These are phyloP conservation scores for Brassica nigra DNA, from an alignment of 345 rosid genomes.

Conservation along the genomic window DNA sequence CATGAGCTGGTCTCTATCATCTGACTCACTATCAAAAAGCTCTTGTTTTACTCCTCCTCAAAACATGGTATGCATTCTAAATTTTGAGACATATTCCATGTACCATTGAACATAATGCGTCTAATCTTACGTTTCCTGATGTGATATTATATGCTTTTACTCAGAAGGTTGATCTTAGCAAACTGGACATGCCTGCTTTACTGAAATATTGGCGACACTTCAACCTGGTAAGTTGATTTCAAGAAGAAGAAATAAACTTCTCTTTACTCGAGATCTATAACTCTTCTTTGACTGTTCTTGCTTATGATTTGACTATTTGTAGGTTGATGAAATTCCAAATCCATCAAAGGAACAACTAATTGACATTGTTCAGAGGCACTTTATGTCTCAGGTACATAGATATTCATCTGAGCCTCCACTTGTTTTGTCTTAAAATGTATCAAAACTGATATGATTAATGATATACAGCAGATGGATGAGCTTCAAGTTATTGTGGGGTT, in stretches of 20 bases:
- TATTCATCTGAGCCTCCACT: not conserved
- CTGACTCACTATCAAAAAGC: constrained; percentile 66
- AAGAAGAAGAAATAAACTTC: not conserved
- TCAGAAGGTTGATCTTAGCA: constrained; percentile 89
- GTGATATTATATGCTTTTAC: not conserved
- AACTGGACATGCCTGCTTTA: constrained; percentile 84
- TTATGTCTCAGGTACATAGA: constrained; percentile 83
- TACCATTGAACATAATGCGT: too few species aligned
- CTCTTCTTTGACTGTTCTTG: not conserved
- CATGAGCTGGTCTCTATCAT: constrained; percentile 61
- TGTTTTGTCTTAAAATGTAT: not conserved
- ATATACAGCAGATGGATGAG: constrained; percentile 87
- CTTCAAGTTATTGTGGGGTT: constrained; percentile 91
- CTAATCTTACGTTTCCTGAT: not conserved
- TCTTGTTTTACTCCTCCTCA: constrained; percentile 63
- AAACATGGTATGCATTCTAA: constrained; percentile 47
- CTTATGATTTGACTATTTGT: not conserved
- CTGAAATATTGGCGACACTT: constrained; percentile 89
- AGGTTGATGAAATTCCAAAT: constrained; percentile 82
- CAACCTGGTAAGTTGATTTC: constrained; percentile 77
- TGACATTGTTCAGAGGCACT: constrained; percentile 84
- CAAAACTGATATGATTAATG: not conserved
- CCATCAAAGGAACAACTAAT: constrained; percentile 87
- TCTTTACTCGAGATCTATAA: not conserved
- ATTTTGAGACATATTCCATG: not conserved